These are phyloP conservation scores for Tolypocladium ovalisporum DNA, from an alignment of 2,329 filamentous ascomycete genomes.

Conservation along the genomic window DNA sequence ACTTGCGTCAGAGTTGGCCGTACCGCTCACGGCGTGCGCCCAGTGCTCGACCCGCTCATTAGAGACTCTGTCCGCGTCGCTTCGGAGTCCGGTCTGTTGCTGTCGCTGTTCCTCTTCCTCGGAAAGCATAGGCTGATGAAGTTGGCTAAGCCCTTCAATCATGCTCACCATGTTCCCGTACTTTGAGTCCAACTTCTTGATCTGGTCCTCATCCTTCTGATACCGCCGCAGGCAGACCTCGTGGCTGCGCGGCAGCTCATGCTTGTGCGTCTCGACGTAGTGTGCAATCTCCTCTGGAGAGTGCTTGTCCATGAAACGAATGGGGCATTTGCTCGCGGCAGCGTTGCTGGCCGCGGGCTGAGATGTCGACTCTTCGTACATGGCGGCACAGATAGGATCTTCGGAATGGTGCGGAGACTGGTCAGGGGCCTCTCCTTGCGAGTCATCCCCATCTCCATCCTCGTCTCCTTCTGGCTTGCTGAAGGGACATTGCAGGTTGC, in stretches of 20 bases:
- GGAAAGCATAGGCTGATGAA: conserved; percentile 80
- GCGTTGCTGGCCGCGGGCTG: conserved; percentile 39
- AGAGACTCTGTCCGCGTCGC: conserved; percentile 39
- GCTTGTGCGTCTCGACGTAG: conserved; percentile 92
- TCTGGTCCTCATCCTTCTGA: conserved; percentile 74
- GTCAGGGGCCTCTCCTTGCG: conserved; percentile 18
- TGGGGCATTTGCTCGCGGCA: conserved; percentile 65
- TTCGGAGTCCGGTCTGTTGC: conserved; percentile 26
- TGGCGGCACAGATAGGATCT: conserved; percentile 54
- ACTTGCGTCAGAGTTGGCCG: conserved; percentile 23
- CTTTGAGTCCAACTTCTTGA: conserved; percentile 83
- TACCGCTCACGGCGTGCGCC: conserved; percentile 65
- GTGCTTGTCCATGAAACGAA: conserved; percentile 84
- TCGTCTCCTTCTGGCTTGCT: conserved; percentile 31
- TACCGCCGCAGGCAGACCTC: conserved; percentile 86
- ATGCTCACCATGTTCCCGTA: conserved; percentile 88
- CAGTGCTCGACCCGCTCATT: conserved; percentile 73
- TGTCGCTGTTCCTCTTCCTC: conserved; percentile 31
- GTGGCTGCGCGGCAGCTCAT: conserved; percentile 87
- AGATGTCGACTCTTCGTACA: conserved; percentile 48
- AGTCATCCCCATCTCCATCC: conserved; percentile 13
- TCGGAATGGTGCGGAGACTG: conserved; percentile 35
- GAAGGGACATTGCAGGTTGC: conserved; percentile 74
- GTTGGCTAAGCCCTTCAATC: conserved; percentile 80
- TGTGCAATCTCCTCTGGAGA: conserved; percentile 86